Percentiles rank a stretch among this genome's conserved stretches.
Evolutionary conservation across 495 filamentous ascomycete genomes (phyloP).

Genomic region (Podospora fimiseda): DNA sequence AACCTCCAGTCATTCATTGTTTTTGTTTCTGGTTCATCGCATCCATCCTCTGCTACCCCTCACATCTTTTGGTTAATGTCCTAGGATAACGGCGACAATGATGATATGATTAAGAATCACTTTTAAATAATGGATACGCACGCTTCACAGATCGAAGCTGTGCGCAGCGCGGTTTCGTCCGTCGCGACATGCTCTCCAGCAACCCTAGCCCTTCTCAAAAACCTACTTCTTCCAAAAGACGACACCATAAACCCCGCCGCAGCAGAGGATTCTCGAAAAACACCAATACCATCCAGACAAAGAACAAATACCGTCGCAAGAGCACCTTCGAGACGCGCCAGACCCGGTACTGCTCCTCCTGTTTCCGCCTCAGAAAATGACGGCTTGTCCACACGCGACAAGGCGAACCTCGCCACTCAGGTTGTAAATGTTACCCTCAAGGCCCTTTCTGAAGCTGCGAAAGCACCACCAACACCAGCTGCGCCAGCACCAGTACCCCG

Average conservation of each 20-base stretch:
- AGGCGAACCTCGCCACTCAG: constrained; percentile 68
- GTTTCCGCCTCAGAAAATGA: constrained; percentile 10
- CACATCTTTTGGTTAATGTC: constrained; percentile 23
- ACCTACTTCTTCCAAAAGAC: constrained; percentile 39
- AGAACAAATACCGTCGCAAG: constrained; percentile 16
- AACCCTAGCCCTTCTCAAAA: constrained; percentile 43
- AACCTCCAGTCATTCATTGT: background rate
- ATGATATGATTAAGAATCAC: constrained; percentile 30
- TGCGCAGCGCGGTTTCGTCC: constrained; percentile 45
- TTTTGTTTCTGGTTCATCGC: background rate
- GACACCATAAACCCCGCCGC: constrained; percentile 23
- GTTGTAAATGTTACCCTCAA: constrained; percentile 74
- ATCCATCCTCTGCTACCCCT: background rate
- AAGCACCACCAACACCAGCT: constrained; percentile 30
- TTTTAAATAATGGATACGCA: constrained; percentile 41
- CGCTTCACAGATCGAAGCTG: constrained; percentile 38
- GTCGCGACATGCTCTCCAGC: constrained; percentile 47
- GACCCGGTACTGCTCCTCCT: constrained; percentile 9
- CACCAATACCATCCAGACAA: constrained; percentile 15
- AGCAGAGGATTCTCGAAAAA: constrained; percentile 4
- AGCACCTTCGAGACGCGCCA: constrained; percentile 15
- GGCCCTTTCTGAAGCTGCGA: constrained; percentile 65
- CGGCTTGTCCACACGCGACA: constrained; percentile 52
- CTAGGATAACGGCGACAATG: constrained; percentile 8
- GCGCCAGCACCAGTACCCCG: constrained; percentile 14